These are phyloP conservation scores for Crithidia sp. DNA, from an alignment of 208 protist genomes.

Conservation along the genomic window DNA sequence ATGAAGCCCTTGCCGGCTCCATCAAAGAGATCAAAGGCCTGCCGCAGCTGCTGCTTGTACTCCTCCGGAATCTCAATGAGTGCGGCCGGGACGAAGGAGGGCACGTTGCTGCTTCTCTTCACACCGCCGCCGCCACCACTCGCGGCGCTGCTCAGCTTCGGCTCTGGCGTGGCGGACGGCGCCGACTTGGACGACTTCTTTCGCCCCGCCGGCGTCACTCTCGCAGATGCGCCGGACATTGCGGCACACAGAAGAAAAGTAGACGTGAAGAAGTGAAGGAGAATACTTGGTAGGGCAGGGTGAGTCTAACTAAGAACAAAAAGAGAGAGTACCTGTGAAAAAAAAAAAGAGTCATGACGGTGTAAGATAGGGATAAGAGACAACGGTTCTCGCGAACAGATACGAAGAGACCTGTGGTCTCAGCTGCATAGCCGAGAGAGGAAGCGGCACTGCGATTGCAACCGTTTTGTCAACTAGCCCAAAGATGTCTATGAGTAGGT, in stretches of 20 bases:
- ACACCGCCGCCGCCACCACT: not conserved
- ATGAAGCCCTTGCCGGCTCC: constrained; percentile 91
- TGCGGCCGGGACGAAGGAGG: constrained; percentile 35
- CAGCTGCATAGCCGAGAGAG: no score
- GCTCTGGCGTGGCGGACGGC: not conserved
- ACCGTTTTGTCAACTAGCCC: no score
- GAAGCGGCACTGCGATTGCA: no score
- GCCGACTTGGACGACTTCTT: constrained; percentile 17
- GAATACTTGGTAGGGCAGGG: not conserved
- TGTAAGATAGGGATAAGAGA: no score
- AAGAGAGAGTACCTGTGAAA: not conserved
- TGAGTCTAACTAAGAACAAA: not conserved
- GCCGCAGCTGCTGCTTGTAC: constrained; percentile 87
- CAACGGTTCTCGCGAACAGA: no score
- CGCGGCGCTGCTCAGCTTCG: constrained; percentile 4
- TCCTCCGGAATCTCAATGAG: constrained; percentile 73
- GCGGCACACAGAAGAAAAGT: not conserved
- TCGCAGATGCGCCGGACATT: constrained; percentile 3
- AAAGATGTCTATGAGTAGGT: no score
- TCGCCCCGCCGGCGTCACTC: not conserved
- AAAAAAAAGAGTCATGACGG: constrained; percentile 6
- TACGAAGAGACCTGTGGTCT: no score
- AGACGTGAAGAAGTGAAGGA: not conserved
- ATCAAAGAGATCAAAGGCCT: constrained; percentile 97
- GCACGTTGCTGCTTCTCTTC: not conserved